phyloP scores from a whole-genome alignment of 1,284 basidiomycete genomes.

The Sanghuangporus weigelae region DNA sequence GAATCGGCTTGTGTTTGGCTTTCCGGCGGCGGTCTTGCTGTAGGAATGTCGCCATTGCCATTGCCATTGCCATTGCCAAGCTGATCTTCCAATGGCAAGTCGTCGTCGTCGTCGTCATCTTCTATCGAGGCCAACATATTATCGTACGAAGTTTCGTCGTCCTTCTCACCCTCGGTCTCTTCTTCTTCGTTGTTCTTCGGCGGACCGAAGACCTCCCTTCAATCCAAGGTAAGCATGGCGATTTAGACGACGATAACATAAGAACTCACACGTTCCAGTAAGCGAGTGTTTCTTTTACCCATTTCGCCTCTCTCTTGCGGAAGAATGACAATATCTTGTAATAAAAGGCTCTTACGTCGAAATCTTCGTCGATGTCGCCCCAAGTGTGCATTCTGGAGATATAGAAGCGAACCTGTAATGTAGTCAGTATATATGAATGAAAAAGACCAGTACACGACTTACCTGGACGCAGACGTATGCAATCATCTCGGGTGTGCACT shows the following conservation, averaged over 20 bases:
- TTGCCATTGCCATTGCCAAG: background rate
- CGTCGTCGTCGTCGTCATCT: background rate
- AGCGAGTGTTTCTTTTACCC: background rate
- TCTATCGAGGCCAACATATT: background rate
- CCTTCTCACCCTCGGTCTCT: background rate
- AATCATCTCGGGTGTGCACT: constrained; percentile 3
- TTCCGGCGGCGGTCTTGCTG: background rate
- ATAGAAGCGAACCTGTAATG: background rate
- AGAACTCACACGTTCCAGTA: background rate
- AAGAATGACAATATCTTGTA: background rate
- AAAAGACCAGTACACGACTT: background rate
- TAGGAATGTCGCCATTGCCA: background rate
- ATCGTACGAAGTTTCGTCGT: background rate
- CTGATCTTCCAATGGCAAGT: background rate
- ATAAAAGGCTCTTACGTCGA: background rate
- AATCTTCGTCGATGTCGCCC: background rate
- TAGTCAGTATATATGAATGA: background rate
- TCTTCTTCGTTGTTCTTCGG: background rate
- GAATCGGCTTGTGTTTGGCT: background rate
- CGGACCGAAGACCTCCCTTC: background rate
- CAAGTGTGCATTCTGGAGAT: background rate
- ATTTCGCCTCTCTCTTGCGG: background rate
- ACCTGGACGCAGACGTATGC: background rate
- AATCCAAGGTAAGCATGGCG: too few species aligned
- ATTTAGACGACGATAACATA: background rate